These are phyloP conservation scores for Diversispora eburnea DNA, from an alignment of 192 early-diverging fungal species.

Conservation along the genomic window DNA sequence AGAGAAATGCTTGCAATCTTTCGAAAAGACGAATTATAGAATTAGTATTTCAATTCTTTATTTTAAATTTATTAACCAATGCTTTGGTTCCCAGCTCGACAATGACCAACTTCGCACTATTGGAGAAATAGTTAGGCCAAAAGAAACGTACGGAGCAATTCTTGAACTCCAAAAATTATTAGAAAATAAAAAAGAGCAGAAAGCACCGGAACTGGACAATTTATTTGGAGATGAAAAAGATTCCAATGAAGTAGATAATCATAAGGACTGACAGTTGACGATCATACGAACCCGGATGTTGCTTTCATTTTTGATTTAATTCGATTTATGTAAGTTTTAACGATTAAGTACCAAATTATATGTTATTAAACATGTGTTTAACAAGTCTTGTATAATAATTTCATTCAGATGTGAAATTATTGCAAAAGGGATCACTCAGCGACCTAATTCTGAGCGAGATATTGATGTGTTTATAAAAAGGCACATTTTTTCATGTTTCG, in stretches of 20 bases:
- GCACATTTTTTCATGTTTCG: conserved; percentile 32
- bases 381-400: conserved; percentile 12
- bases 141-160: conserved; percentile 24
- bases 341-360: conserved; percentile 8
- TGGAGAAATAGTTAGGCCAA: conserved; percentile 22
- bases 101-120: conserved; percentile 21
- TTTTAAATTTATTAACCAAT: no score
- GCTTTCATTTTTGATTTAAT: conserved; percentile 30
- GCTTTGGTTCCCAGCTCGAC: conserved; percentile 2
- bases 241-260: no score
- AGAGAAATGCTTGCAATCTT: conserved; percentile 26
- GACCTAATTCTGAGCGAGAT: conserved; percentile 29
- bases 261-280: neutral
- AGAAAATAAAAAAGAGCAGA: neutral
- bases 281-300: conserved; percentile 23
- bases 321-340: conserved; percentile 29
- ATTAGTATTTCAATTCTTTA: conserved; percentile 17
- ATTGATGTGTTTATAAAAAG: conserved; percentile 31
- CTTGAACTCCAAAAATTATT: conserved; percentile 23
- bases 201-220: no score
- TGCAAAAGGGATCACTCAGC: conserved; percentile 14
- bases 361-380: conserved; percentile 9
- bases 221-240: no score
- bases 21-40: conserved; percentile 25
- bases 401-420: conserved; percentile 29